phyloP scores from a whole-genome alignment of 2,329 filamentous ascomycete genomes.

The Aschersonia sp. region DNA sequence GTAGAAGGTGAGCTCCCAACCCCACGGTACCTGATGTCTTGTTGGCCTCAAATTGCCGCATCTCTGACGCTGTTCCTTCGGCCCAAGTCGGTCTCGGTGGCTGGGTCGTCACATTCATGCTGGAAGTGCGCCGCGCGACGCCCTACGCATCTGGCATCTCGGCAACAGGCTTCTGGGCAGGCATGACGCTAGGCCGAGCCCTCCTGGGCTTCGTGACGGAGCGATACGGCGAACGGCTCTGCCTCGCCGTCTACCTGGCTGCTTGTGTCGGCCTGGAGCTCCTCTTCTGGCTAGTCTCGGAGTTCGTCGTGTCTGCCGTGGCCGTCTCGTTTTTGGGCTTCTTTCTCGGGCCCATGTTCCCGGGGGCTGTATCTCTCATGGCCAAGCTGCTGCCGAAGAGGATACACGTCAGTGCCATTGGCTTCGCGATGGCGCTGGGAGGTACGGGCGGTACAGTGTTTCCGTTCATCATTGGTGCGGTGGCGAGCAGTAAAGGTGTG shows the following conservation, averaged over 20 bases:
- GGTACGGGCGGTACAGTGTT: constrained; percentile 51
- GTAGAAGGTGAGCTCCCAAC: constrained; percentile 36
- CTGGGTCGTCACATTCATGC: constrained; percentile 74
- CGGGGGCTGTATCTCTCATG: constrained; percentile 54
- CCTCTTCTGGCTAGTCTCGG: constrained; percentile 40
- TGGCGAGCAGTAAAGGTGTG: constrained; percentile 36
- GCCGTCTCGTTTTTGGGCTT: constrained; percentile 57
- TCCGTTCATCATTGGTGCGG: constrained; percentile 43
- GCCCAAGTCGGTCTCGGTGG: constrained; percentile 48
- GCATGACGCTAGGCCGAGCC: constrained; percentile 55
- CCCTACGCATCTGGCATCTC: constrained; percentile 58
- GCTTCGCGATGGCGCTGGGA: constrained; percentile 61
- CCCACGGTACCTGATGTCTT: neutral
- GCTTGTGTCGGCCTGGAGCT: constrained; percentile 48
- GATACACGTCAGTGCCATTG: constrained; percentile 58
- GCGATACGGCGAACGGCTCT: constrained; percentile 47
- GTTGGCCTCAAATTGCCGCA: neutral
- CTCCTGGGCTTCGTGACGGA: constrained; percentile 58
- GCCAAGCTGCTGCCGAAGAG: constrained; percentile 57
- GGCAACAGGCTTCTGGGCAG: constrained; percentile 67
- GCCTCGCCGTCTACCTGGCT: constrained; percentile 45
- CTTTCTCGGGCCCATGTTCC: constrained; percentile 62
- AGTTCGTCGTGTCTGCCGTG: constrained; percentile 43
- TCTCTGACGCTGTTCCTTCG: neutral
- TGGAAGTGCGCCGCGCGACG: constrained; percentile 49